Conservation (phyloP, 805 yeast genomes). For the Suhomyces pyralidae region DNA sequence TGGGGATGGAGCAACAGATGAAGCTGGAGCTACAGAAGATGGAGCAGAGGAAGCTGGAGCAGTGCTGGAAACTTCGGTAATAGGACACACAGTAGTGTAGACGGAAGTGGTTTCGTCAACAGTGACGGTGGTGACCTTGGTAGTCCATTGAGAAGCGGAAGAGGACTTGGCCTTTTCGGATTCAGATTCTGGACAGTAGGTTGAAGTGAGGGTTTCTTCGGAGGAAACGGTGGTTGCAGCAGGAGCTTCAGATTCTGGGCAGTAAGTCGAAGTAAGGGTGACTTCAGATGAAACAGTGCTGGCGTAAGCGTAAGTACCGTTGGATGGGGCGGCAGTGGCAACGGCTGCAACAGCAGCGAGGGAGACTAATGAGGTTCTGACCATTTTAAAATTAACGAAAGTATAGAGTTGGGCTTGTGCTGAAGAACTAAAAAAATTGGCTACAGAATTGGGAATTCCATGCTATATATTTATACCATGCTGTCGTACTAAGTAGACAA, state of each 20-base stretch:
- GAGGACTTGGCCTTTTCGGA: not conserved
- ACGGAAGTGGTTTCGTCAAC: conserved; percentile 13
- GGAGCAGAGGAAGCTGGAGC: conserved; percentile 6
- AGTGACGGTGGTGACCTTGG: conserved; percentile 14
- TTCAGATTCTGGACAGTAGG: conserved; percentile 15
- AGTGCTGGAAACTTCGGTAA: conserved; percentile 6
- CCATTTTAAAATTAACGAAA: conserved; percentile 10
- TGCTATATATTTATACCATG: not conserved
- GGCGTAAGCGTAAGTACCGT: conserved; percentile 13
- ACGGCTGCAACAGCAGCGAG: conserved; percentile 9
- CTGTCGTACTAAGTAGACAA: not conserved
- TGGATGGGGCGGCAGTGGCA: conserved; percentile 14
- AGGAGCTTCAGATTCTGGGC: conserved; percentile 10
- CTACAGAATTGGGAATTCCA: not conserved
- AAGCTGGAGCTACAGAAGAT: conserved; percentile 5
- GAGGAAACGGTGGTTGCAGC: conserved; percentile 3
- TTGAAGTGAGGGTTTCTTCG: conserved; percentile 12
- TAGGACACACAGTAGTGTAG: conserved; percentile 14
- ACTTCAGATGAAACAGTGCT: conserved; percentile 8
- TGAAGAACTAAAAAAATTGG: not conserved
- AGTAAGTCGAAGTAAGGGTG: conserved; percentile 18
- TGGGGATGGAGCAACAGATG: conserved; percentile 5
- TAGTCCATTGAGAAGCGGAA: conserved; percentile 8
- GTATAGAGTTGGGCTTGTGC: conserved; percentile 13
- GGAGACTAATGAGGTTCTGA: conserved; percentile 7